Evolutionary conservation across 2,329 filamentous ascomycete species (phyloP).

Genomic region (Elsinoe ampelina): DNA sequence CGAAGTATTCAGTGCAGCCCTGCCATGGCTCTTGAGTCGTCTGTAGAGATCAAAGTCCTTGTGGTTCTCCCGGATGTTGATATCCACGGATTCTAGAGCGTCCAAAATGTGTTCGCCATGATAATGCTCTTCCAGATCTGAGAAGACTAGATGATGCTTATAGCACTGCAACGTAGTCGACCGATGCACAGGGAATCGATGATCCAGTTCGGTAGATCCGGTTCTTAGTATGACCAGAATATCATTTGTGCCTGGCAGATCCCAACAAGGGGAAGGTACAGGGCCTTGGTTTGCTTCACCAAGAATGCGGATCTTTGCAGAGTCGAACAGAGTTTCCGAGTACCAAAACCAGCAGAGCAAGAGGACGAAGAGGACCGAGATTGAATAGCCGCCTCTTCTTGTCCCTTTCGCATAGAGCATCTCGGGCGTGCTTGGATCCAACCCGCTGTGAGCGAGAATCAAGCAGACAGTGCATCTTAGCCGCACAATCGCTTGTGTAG

Average conservation of each 20-base stretch:
- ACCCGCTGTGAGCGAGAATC: too few species aligned
- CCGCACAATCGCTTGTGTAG: too few species aligned
- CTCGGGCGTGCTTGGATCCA: too few species aligned
- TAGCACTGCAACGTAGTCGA: constrained; percentile 28
- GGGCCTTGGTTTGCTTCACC: too few species aligned
- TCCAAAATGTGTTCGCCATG: constrained; percentile 27
- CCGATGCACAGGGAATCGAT: constrained; percentile 25
- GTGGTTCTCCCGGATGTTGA: constrained; percentile 15
- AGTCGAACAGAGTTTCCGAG: too few species aligned
- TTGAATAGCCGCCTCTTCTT: too few species aligned
- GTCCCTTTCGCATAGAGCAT: too few species aligned
- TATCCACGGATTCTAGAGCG: constrained; percentile 19
- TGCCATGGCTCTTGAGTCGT: constrained; percentile 19
- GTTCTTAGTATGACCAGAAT: constrained; percentile 44
- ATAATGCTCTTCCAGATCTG: constrained; percentile 30
- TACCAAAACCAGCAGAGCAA: too few species aligned
- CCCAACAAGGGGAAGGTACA: constrained; percentile 12
- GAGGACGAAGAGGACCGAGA: too few species aligned
- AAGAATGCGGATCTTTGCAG: too few species aligned
- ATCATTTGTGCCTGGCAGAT: constrained; percentile 32
- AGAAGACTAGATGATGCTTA: constrained; percentile 29
- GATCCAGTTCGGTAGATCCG: constrained; percentile 25
- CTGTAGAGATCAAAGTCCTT: constrained; percentile 24
- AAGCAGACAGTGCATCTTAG: too few species aligned
- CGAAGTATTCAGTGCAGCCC: constrained; percentile 15